Base-by-base conservation (phyloP, 2,329 filamentous ascomycete genomes). In the Bipolaris zeicola region DNA sequence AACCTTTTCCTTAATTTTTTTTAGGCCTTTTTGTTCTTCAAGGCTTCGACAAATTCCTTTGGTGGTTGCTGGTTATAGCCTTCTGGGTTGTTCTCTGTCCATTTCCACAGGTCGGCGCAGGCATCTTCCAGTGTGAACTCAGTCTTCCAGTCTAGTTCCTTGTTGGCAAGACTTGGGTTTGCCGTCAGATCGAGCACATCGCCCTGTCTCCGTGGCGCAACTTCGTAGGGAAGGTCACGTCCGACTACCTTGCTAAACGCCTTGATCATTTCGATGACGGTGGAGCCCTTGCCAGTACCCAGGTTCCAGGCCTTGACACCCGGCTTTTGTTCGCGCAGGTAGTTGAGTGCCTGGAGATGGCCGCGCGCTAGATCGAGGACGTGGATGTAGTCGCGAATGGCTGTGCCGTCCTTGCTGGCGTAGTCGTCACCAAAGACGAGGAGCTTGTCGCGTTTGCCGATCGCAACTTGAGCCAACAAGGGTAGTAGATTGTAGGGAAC, bases 371-470 rank as follows among this genome's bases (percentile, higher is more conserved):
- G 87, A 73, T 97, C 93, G 62, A 96, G 84, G 56, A 97, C 91
- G 82, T 97, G 93, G 78, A 99, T 97, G 83, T 99, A 99, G 81
- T 99, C 95, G 68, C 95, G 90, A 76, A 97, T 96, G 61, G 92
- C 91, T 50, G 93, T 97, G 63, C 93, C 93, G 76, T 97, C 93
- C 68, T 88, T 89, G 50, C 92, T 96, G 31, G 83, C 75, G 81
- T 99, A 99, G 82, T 99, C 92, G 66, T 96, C 89, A 61, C 95
- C 95, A 75, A 96, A 99, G 10, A 99, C 92, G 57, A 96, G 81
- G 49, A 99, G 84, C 83, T 97, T 97, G 73, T 96, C 91, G 64
- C 94, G 87, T 75, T 97, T 92, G 68, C 95, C 95, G 28, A 95
- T 96, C 13, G 95, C 95, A 42, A 99, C 95, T 81, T 98, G 93